Evolutionary conservation across 352 stramenopile genomes (phyloP).

Genomic region (Pythium volutum): DNA sequence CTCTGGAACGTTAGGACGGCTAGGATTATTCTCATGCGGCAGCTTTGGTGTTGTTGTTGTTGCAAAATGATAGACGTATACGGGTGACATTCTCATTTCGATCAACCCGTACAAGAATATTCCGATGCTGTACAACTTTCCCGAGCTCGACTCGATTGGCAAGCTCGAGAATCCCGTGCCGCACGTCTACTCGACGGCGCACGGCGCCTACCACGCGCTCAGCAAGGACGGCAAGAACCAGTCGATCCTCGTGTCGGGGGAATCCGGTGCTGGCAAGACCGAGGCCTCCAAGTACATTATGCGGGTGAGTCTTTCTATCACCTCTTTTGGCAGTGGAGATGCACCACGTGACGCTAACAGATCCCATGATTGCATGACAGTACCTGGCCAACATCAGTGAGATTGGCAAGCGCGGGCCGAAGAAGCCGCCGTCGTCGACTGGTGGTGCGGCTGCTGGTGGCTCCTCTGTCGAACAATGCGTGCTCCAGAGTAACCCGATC

Average conservation of each 20-base stretch:
- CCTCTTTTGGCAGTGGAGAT: not conserved
- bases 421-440: constrained; percentile 55
- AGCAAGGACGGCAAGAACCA: constrained; percentile 80
- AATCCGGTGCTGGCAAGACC: constrained; percentile 87
- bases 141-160: constrained; percentile 82
- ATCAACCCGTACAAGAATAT: constrained; percentile 97
- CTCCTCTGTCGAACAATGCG: constrained; percentile 87
- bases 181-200: constrained; percentile 83
- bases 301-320: constrained; percentile 39
- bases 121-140: constrained; percentile 90
- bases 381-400: constrained; percentile 90
- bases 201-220: constrained; percentile 80
- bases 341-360: not conserved
- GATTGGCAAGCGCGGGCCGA: constrained; percentile 76
- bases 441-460: constrained; percentile 28
- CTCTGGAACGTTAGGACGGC: not conserved
- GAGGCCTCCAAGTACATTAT: constrained; percentile 92
- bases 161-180: constrained; percentile 85
- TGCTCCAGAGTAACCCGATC: constrained; percentile 91
- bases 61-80: constrained; percentile 84
- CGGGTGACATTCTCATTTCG: constrained; percentile 94
- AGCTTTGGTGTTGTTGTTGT: too few relatives aligned
- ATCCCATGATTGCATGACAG: too few relatives aligned
- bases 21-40: not conserved
- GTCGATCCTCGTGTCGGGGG: constrained; percentile 84